Evolutionary conservation across 129 eudicot species (phyloP).

Genomic region (Chrysanthemum seticuspe): DNA sequence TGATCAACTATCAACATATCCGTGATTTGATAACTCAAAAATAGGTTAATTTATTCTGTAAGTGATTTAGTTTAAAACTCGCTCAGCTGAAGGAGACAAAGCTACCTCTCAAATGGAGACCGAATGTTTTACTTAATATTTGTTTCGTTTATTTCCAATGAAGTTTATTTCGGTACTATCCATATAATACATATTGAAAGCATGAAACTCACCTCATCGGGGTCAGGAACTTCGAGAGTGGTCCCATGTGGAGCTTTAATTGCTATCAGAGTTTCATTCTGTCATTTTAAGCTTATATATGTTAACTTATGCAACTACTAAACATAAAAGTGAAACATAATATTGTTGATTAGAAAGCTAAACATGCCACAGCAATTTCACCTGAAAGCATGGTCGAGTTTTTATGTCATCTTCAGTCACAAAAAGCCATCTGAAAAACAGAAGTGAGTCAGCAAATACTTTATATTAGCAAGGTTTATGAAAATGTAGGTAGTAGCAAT

Average conservation of each 20-base stretch:
- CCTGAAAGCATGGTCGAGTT: slow-evolving; percentile 77
- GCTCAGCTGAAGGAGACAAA: too few species aligned
- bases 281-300: slow-evolving; percentile 15
- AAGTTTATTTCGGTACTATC: too few species aligned
- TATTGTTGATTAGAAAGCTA: slow-evolving; percentile 3
- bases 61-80: too few species aligned
- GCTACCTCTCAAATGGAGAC: slow-evolving; percentile 5
- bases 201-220: slow-evolving; percentile 58
- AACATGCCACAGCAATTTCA: slow-evolving; percentile 21
- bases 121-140: too few species aligned
- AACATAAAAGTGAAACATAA: not conserved
- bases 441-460: not conserved
- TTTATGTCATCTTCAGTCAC: slow-evolving; percentile 80
- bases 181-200: slow-evolving; percentile 12
- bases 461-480: not conserved
- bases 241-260: slow-evolving; percentile 86
- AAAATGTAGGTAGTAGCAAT: not conserved
- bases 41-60: too few species aligned
- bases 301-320: slow-evolving; percentile 8
- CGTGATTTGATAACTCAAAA: too few species aligned
- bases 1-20: too few species aligned
- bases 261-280: slow-evolving; percentile 75
- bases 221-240: slow-evolving; percentile 84
- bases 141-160: too few species aligned
- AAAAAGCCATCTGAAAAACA: slow-evolving; percentile 80